Evolutionary conservation across 2,329 filamentous ascomycete species (phyloP).

Genomic region (Ophiocordyceps camponoti-leonardi): DNA sequence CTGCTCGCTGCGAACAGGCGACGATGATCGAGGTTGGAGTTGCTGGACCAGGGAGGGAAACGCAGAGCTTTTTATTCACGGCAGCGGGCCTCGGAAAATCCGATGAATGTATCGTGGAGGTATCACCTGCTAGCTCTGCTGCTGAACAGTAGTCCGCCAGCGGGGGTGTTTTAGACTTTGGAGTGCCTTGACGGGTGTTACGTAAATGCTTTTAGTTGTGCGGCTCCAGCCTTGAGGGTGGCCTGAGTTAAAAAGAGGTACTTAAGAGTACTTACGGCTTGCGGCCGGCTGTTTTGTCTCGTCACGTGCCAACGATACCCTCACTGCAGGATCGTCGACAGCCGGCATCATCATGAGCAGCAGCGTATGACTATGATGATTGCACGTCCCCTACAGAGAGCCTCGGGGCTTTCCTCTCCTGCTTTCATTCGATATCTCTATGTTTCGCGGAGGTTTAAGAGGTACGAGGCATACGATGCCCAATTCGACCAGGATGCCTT

Average conservation of each 20-base stretch:
- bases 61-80: background rate
- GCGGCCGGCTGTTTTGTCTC: background rate
- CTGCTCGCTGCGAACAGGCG: background rate
- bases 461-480: slow-evolving; percentile 31
- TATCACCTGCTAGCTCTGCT: background rate
- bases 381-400: background rate
- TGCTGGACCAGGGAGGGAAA: background rate
- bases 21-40: background rate
- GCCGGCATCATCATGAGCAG: too few relatives aligned
- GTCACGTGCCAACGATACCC: background rate
- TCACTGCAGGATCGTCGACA: background rate
- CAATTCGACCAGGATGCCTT: slow-evolving; percentile 31
- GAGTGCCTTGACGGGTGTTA: background rate
- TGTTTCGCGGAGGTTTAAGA: slow-evolving; percentile 9
- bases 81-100: background rate
- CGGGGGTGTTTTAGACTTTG: background rate
- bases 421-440: too few relatives aligned
- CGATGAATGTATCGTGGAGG: background rate
- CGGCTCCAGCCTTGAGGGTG: background rate
- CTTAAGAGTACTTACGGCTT: background rate
- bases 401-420: too few relatives aligned
- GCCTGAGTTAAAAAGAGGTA: background rate
- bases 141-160: background rate
- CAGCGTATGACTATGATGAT: background rate
- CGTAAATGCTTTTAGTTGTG: background rate